These are phyloP conservation scores for Melaleuca alternifolia DNA, from an alignment of 345 rosid species.

Conservation along the genomic window DNA sequence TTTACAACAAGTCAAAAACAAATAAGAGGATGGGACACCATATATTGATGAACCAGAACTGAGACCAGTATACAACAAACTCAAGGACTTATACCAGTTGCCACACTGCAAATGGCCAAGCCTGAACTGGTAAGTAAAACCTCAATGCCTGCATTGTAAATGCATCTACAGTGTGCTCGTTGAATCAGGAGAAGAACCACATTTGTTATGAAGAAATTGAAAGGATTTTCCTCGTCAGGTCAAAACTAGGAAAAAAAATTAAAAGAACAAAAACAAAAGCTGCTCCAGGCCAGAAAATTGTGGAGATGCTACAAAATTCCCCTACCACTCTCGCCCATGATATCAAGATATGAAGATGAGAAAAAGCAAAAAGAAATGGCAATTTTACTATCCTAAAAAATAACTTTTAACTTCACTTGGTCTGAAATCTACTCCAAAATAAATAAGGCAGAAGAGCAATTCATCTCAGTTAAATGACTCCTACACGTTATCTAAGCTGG, in stretches of 20 bases:
- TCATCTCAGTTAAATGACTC: not conserved
- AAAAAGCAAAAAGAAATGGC: not conserved
- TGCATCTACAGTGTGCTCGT: not conserved
- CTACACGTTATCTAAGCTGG: slow-evolving; percentile 25
- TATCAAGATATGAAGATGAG: not conserved
- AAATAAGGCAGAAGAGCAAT: not conserved
- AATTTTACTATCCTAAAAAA: not conserved
- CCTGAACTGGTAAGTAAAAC: not conserved
- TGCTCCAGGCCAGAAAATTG: not conserved
- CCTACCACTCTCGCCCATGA: not conserved
- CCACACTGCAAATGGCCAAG: not conserved
- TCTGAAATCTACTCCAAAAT: not conserved
- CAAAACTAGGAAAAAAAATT: not conserved
- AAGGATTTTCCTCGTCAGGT: not conserved
- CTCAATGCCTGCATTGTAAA: not conserved
- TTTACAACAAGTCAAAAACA: not conserved
- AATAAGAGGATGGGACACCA: not conserved
- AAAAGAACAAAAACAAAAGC: not conserved
- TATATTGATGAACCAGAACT: not conserved
- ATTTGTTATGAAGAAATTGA: not conserved
- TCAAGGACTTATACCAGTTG: not conserved
- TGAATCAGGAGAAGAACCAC: not conserved
- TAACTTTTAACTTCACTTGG: not conserved
- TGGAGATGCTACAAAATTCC: not conserved
- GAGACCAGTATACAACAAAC: not conserved